Evolutionary conservation across 1,284 basidiomycete species (phyloP).

Genomic region (Violaceomyces palustris): DNA sequence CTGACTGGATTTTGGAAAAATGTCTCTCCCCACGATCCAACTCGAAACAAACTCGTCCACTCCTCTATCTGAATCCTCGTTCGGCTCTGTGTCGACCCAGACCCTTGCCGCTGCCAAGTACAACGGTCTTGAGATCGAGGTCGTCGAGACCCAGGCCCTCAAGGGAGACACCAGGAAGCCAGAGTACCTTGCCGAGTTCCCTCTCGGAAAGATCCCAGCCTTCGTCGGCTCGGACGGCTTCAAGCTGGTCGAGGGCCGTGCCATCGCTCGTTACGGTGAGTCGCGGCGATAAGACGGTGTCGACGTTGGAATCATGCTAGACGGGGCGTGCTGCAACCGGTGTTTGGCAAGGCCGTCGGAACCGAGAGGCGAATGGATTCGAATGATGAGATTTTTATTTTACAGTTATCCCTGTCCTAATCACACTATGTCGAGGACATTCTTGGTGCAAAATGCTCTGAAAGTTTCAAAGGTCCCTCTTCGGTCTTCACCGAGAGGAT

Average conservation of each 20-base stretch:
- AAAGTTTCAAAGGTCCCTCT: too few relatives aligned
- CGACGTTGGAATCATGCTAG: not conserved
- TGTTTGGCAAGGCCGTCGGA: too few relatives aligned
- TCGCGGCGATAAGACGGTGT: too few relatives aligned
- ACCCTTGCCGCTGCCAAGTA: constrained; percentile 45
- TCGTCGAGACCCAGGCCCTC: constrained; percentile 26
- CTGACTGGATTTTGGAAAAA: too few relatives aligned
- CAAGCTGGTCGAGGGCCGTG: constrained; percentile 69
- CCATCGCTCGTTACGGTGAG: constrained; percentile 86
- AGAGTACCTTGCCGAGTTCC: constrained; percentile 46
- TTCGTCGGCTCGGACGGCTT: constrained; percentile 74
- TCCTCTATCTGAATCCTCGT: too few relatives aligned
- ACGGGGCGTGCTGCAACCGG: too few relatives aligned
- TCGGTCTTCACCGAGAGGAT: not conserved
- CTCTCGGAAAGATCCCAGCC: constrained; percentile 62
- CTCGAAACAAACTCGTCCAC: too few relatives aligned
- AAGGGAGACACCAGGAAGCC: constrained; percentile 42
- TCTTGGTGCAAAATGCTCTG: constrained; percentile 39
- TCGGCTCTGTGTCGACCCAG: not conserved
- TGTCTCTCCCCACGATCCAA: too few relatives aligned
- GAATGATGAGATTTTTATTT: constrained; percentile 55
- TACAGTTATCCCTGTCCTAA: constrained; percentile 52
- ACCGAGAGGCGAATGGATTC: too few relatives aligned
- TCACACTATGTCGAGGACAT: constrained; percentile 61
- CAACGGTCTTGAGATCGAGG: constrained; percentile 46